Conservation (phyloP, 768 basidiomycete species). For the Russula vinacea region DNA sequence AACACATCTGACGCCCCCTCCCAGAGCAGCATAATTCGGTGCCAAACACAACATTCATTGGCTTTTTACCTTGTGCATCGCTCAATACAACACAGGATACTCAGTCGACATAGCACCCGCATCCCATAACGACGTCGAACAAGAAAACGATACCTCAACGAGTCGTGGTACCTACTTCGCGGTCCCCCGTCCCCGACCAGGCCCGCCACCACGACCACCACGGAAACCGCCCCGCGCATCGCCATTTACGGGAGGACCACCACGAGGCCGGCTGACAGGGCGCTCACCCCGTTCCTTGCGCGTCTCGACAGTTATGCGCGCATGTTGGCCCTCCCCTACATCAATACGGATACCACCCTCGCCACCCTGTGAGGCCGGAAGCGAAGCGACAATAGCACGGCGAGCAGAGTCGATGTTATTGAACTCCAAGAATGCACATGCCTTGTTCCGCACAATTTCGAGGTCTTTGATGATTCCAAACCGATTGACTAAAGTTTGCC, state of each 20-base stretch:
- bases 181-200: slow-evolving; percentile 44
- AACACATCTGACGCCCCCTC: background rate
- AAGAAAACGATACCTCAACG: slow-evolving; percentile 19
- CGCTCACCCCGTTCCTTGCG: slow-evolving; percentile 91
- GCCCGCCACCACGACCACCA: slow-evolving; percentile 47
- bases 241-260: slow-evolving; percentile 52
- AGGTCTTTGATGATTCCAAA: slow-evolving; percentile 85
- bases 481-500: slow-evolving; percentile 48
- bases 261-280: slow-evolving; percentile 57
- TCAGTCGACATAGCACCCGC: slow-evolving; percentile 10
- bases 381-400: slow-evolving; percentile 73
- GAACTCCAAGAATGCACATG: slow-evolving; percentile 96
- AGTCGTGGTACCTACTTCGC: slow-evolving; percentile 28
- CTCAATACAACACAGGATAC: slow-evolving; percentile 18
- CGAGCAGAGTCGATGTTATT: slow-evolving; percentile 70
- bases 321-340: slow-evolving; percentile 50
- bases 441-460: slow-evolving; percentile 83
- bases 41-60: slow-evolving; percentile 12
- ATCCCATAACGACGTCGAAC: slow-evolving; percentile 24
- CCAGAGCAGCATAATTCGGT: background rate
- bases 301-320: slow-evolving; percentile 77
- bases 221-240: slow-evolving; percentile 51
- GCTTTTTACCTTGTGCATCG: slow-evolving; percentile 18
- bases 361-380: slow-evolving; percentile 68
- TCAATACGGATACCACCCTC: slow-evolving; percentile 86